Evolutionary conservation across 2,329 filamentous ascomycete species (phyloP).

Genomic region (Xenoacremonium recifei): DNA sequence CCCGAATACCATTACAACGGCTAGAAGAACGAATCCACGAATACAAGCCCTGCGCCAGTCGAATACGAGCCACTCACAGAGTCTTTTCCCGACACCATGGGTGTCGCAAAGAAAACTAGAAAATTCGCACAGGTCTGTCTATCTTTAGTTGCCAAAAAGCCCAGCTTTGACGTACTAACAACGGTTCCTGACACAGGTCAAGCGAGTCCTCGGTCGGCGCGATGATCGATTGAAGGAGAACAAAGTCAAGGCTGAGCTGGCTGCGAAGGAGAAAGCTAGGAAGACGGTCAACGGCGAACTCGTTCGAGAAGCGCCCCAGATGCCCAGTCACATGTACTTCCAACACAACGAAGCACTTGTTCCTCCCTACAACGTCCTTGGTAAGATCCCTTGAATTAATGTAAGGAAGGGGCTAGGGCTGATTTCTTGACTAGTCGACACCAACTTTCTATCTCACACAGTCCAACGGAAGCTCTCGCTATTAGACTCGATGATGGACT

Average conservation of each 20-base stretch:
- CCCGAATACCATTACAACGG: conserved; percentile 3
- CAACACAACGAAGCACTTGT: conserved; percentile 83
- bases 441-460: conserved; percentile 88
- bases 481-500: conserved; percentile 88
- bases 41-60: not conserved
- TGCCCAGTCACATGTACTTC: conserved; percentile 83
- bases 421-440: conserved; percentile 69
- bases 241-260: conserved; percentile 61
- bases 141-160: too few relatives aligned
- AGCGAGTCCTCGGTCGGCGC: conserved; percentile 77
- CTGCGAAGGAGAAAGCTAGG: conserved; percentile 57
- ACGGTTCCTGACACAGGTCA: conserved; percentile 60
- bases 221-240: conserved; percentile 84
- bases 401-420: conserved; percentile 14
- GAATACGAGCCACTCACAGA: too few relatives aligned
- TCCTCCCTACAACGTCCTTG: conserved; percentile 63
- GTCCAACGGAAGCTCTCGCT: conserved; percentile 89
- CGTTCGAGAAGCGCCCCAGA: conserved; percentile 77
- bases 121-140: conserved; percentile 70
- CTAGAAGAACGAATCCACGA: not conserved
- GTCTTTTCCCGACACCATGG: too few relatives aligned
- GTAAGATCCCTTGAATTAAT: not conserved
- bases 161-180: too few relatives aligned
- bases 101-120: conserved; percentile 83
- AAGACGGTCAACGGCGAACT: conserved; percentile 58